Base-by-base conservation (phyloP, 2,329 filamentous ascomycete genomes). In the Aureobasidium leucospermi region DNA sequence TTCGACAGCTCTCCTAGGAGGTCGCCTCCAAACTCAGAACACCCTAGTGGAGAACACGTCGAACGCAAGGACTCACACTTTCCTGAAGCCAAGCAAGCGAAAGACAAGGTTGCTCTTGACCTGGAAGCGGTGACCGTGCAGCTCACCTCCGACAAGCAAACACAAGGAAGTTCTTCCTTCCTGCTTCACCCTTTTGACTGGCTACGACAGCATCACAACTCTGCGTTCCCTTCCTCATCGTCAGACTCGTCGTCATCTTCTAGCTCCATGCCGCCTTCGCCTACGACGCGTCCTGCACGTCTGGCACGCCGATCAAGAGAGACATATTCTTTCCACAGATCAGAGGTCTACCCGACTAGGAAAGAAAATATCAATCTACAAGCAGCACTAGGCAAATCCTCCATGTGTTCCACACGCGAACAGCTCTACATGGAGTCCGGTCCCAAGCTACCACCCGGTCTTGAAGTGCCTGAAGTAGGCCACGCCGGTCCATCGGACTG, bases 41-140 rank as follows among this genome's bases (percentile, higher is more conserved):
- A 8, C 4, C 15, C 23, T n/a, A n/a, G 9, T 6, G 43, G 13
- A 32, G 53, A 47, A 9, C 41, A n/a, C 10, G 10, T 16, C 11
- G 32, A 57, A 13, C 55, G 55, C 36, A 58, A 58, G 34, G 55
- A 58, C 13, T 49, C 55, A 15, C 55, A 49, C n/a, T n/a, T 48
- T 10, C n/a, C 38, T 3, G 45, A 41, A 1, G 28, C 15, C 1
- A 11, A 11, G n/a, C 28, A 41, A 10, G 16, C 6, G 5, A 34
- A 43, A 34, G 55, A 42, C 3, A 41, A 19, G 39, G 32, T 16
- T 5, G 7, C 43, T 28, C 28, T 15, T 15, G 45, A 49, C 1
- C 10, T 34, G 28, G 16, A 41, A 28, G 45, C 45, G 10, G 13
- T n/a, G 9, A 53, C 36, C 13, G 39, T 11, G 29, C 16, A 39